These are phyloP conservation scores for Cydonia oblonga DNA, from an alignment of 331 rosid genomes.

Conservation along the genomic window DNA sequence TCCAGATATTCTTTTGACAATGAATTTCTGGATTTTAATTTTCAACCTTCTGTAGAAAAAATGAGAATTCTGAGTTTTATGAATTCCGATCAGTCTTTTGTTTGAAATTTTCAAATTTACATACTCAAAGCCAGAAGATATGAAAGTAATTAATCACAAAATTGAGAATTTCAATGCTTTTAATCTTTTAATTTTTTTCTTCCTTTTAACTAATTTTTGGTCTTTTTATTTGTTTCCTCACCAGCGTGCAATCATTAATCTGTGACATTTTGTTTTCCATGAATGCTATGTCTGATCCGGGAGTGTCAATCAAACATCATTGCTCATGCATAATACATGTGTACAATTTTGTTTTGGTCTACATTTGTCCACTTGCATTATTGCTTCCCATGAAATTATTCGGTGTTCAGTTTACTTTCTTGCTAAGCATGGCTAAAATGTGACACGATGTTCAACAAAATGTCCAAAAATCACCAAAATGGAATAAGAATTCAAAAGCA, in stretches of 20 bases:
- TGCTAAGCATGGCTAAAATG: neutral
- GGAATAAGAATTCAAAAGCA: neutral
- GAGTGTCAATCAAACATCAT: neutral
- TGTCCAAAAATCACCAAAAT: neutral
- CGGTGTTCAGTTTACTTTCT: neutral
- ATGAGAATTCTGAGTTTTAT: conserved; percentile 4
- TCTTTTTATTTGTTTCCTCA: no score
- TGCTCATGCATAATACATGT: neutral
- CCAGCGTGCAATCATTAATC: neutral
- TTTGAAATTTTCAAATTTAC: conserved; percentile 9
- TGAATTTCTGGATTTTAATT: neutral
- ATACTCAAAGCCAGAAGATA: conserved; percentile 1
- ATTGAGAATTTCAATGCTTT: neutral
- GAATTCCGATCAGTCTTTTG: conserved; percentile 12
- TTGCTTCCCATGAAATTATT: neutral
- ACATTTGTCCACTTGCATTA: neutral
- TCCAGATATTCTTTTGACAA: neutral
- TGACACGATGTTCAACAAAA: no score
- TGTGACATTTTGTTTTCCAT: neutral
- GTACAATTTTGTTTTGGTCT: neutral
- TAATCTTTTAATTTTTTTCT: no score
- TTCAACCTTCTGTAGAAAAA: neutral
- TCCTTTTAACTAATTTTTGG: no score
- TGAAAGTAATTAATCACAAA: conserved; percentile 3
- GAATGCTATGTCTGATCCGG: no score